phyloP scores from a whole-genome alignment of 768 basidiomycete species.

The Suillus brevipes region DNA sequence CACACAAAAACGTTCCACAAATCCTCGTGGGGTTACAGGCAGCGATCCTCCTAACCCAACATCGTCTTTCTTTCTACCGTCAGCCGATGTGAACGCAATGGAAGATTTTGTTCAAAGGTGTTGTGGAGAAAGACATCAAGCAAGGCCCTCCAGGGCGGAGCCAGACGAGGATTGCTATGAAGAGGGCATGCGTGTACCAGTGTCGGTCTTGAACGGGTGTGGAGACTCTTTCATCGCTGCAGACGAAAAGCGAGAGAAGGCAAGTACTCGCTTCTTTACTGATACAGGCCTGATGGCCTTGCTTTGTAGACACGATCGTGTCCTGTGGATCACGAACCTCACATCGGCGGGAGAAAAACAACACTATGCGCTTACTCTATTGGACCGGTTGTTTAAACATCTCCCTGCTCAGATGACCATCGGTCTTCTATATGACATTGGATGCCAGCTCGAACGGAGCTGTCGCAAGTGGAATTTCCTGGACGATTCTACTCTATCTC shows the following conservation, averaged over 20 bases:
- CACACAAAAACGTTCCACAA: slow-evolving; percentile 29
- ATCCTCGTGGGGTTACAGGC: slow-evolving; percentile 9
- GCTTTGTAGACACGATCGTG: slow-evolving; percentile 11
- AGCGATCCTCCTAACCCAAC: slow-evolving; percentile 6
- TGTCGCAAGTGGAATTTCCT: slow-evolving; percentile 5
- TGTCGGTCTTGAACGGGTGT: slow-evolving; percentile 34
- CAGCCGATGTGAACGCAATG: neutral
- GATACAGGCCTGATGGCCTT: slow-evolving; percentile 25
- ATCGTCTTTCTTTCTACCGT: neutral
- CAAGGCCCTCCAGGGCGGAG: neutral
- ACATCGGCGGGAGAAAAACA: slow-evolving; percentile 22
- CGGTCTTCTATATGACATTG: slow-evolving; percentile 26
- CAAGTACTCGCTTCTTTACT: slow-evolving; percentile 19
- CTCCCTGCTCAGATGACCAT: slow-evolving; percentile 19
- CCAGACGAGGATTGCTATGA: slow-evolving; percentile 17
- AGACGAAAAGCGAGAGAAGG: slow-evolving; percentile 19
- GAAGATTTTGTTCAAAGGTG: slow-evolving; percentile 6
- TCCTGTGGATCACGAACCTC: slow-evolving; percentile 16
- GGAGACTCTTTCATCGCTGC: slow-evolving; percentile 28
- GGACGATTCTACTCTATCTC: slow-evolving; percentile 11
- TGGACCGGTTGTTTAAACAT: slow-evolving; percentile 18
- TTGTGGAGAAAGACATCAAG: neutral
- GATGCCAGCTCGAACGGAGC: slow-evolving; percentile 19
- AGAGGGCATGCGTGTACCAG: slow-evolving; percentile 25
- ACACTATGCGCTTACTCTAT: slow-evolving; percentile 23